Base-by-base conservation (phyloP, 768 basidiomycete species). In the Mycena venus region DNA sequence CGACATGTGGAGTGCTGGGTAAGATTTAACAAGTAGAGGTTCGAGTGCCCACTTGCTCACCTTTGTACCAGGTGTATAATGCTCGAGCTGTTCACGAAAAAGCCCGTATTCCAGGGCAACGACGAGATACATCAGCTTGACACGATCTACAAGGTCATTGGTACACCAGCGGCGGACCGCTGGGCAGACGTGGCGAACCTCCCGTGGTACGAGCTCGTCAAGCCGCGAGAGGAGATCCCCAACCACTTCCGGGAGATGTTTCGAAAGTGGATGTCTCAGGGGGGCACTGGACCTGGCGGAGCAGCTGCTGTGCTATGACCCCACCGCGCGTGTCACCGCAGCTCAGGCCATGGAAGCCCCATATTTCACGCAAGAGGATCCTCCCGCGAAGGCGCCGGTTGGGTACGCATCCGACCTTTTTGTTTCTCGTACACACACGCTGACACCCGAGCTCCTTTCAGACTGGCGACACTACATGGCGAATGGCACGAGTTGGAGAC, bases 1-100 rank as follows among this genome's bases (percentile, higher is more conserved):
- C 27, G 98, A 99, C 80, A 98, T 99, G 93, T 99, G 98, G 98
- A 98, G 96, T 82, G 98, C 98, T 49, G 98, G 98, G 96, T 98
- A 84, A 77, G 47, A 15, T 40, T 42, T 38, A 65, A 31, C 34
- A 55, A 63, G 44, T 12, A 58, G 32, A 17, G 25, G 29, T n/a
- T 56, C 25, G 66, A 23, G 21, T 55, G 38, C 8, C 8, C 42
- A 69, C 44, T 44, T 65, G 32, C 65, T 72, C 74, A 36, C 65
- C 44, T 53, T 51, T 59, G 58, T 74, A 6, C 6, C 76, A 99
- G 97, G 53, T 99, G 98, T 83, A 99, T 99, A 78, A 99, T 99
- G 94, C 91, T 99, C 55, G 98, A 99, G 83, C 88, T 99, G 15
- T 99, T 95, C 84, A 95, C 94, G 19, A 96, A 96, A 83, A 97